These are phyloP conservation scores for Pestalotiopsis fici DNA, from an alignment of 2,329 filamentous ascomycete genomes.

Conservation along the genomic window DNA sequence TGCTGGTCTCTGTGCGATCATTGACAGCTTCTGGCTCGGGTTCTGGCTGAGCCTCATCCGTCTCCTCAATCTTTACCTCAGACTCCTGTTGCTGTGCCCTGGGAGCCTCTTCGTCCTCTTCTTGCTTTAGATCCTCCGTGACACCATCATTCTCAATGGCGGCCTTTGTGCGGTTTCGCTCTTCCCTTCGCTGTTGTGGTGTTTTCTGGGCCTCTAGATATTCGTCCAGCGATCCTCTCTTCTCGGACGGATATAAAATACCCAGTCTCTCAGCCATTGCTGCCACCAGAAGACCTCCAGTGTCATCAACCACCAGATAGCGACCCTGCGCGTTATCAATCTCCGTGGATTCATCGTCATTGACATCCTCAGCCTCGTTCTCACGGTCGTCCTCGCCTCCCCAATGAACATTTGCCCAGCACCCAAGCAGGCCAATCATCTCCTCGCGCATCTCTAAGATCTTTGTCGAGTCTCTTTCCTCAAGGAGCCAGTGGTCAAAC, in stretches of 20 bases:
- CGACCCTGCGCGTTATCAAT: slow-evolving; percentile 44
- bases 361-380: slow-evolving; percentile 13
- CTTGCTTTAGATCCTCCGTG: background rate
- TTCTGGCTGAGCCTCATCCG: background rate
- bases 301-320: slow-evolving; percentile 87
- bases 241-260: slow-evolving; percentile 59
- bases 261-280: slow-evolving; percentile 89
- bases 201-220: slow-evolving; percentile 11
- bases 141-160: background rate
- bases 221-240: slow-evolving; percentile 21
- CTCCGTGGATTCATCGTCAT: slow-evolving; percentile 33
- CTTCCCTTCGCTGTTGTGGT: slow-evolving; percentile 9
- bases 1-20: slow-evolving; percentile 9
- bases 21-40: slow-evolving; percentile 11
- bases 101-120: background rate
- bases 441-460: slow-evolving; percentile 89
- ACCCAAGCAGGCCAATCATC: slow-evolving; percentile 76
- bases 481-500: slow-evolving; percentile 75
- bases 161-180: slow-evolving; percentile 6
- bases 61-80: background rate
- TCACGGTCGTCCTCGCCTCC: slow-evolving; percentile 41
- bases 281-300: slow-evolving; percentile 78
- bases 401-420: slow-evolving; percentile 89
- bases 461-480: slow-evolving; percentile 77
- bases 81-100: background rate